Evolutionary conservation across 2,329 filamentous ascomycete species (phyloP), one percentile per base, ranked within the genome.

Genomic region (Diplocarpon mali): DNA sequence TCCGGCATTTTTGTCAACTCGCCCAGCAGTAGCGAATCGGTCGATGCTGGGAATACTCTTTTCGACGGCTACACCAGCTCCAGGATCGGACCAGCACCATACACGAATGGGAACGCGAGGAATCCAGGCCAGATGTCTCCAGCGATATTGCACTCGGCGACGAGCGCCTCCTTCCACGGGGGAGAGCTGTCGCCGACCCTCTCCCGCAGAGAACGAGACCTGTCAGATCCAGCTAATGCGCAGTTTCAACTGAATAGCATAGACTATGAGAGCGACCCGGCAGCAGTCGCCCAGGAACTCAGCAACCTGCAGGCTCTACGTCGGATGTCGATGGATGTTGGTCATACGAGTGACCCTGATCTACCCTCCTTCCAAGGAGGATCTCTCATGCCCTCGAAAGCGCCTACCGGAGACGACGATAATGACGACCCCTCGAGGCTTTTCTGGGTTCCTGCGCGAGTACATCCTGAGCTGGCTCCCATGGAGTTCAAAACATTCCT

Each of bases 401-500:
- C 85, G 14, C 85, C 85, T 1, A 78, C 72, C 2, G 76, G 79
- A 28, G 75, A 78, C 48, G 83, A 86, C 51, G 83, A 93, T 57
- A 88, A 94, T 61, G 83, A 88, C 56, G 90, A 96, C 61, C 79
- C 87, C 7, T 88, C 89, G 2, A 77, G 88, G 50, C 67, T 96
- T 47, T 85, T 96, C 53, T 98, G 92, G 92, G 92, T 98, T 5
- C 92, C 92, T 5, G 92, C 92, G 17, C 79, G 88, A 47, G 75
- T 98, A 24, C 92, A 98, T 58, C 92, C 92, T 0, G 92, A 98
- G 64, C 71, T 98, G 39, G 92, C 92, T 2, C 92, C 92, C 1
- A 88, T 85, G 60, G 92, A 95, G 56, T 98, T 96, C 71, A 95
- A 94, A 65, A 90, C 83, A 1, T 98, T 96, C 55, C 75, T 98